Evolutionary conservation across 208 protist species (phyloP).

Genomic region (Herpetomonas samuelpessoai): DNA sequence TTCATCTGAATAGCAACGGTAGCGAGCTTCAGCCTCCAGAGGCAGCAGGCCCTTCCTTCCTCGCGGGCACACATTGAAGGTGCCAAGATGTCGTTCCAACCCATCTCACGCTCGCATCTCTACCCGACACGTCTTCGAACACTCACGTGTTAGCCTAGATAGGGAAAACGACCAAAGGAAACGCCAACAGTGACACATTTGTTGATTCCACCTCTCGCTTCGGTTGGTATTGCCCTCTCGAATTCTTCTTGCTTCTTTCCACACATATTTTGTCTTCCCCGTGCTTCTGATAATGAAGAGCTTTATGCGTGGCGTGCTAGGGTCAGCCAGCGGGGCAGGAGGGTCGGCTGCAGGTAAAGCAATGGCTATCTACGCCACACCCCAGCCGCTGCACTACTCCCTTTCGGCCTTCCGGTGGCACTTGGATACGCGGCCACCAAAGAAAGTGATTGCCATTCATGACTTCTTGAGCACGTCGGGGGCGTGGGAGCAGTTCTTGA

Average conservation of each 20-base stretch:
- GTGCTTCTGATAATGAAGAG: constrained; percentile 17
- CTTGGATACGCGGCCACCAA: constrained; percentile 59
- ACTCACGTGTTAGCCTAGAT: no score
- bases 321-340: constrained; percentile 1
- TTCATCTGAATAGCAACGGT: no score
- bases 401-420: constrained; percentile 81
- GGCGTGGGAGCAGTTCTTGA: constrained; percentile 59
- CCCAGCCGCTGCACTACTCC: constrained; percentile 38
- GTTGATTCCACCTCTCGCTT: constrained; percentile 5
- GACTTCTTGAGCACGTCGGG: constrained; percentile 64
- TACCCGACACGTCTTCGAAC: no score
- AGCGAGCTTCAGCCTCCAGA: no score
- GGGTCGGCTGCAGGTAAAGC: neutral
- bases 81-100: no score
- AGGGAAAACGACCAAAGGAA: no score
- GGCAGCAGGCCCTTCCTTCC: no score
- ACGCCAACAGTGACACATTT: no score
- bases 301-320: constrained; percentile 25
- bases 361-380: constrained; percentile 16
- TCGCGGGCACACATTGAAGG: no score
- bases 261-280: constrained; percentile 7
- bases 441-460: constrained; percentile 68
- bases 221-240: neutral
- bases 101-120: no score
- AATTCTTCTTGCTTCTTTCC: constrained; percentile 10